Evolutionary conservation across 140 eudicot genomes (phyloP), one percentile per base, ranked within the genome.

Genomic region (Anethum foeniculum): DNA sequence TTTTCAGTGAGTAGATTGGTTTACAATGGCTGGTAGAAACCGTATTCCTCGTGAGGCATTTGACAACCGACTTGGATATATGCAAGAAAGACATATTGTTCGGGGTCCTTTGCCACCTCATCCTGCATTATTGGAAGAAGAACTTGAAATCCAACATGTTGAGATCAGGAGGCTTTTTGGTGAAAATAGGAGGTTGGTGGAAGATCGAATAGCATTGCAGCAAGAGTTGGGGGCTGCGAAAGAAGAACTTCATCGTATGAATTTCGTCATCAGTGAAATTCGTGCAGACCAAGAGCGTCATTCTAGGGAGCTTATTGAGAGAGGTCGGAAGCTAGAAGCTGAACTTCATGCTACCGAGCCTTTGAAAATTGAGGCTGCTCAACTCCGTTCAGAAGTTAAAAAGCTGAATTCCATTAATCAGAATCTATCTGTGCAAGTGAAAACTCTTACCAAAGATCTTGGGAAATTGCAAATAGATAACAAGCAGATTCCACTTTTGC

Each of bases 261-360:
- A 87, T 86, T 78, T 83, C 54, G 87, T 82, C 74, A 79, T 92
- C 71, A 81, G 82, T 86, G 97, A 95, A 67, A 89, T 95, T 76
- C 93, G 87, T 71, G 91, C 89, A 60, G 97, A 95, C 54, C 90
- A 88, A 72, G 99, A 95, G 62, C 80, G 82, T 65, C 96, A 86
- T 80, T 86, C 88, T 41, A 89, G 99, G 83, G 92, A 89, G 83
- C 93, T 95, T 75, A 85, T 91, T 36, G 96, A 95, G 44, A 89
- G 90, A 39, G 91, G 88, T 75, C 19, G 86, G 96, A 92, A 95
- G 86, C 82, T 95, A 79, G 99, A 95, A 82, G 95, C 91, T 85
- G 97, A 95, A 79, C 93, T 95, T 78, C 99, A 90, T 81, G 97
- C 95, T 48, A 75, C 88, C 27, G 97, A 92, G 85, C 93, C 95